These are phyloP conservation scores for Paramecium biaurelia DNA, from an alignment of 73 alveolate genomes.

Conservation along the genomic window DNA sequence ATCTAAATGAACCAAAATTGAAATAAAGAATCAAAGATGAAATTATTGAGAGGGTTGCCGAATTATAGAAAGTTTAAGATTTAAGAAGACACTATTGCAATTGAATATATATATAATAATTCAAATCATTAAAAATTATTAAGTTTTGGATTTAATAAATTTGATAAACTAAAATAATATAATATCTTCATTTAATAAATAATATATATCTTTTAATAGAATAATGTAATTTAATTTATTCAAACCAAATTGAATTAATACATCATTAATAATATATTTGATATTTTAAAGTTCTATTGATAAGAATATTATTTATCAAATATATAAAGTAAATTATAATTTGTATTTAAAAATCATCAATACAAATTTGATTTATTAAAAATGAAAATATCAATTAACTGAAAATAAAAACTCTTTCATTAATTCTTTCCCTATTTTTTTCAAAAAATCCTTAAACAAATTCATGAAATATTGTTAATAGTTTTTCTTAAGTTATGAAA, in stretches of 20 bases:
- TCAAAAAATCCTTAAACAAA: not conserved
- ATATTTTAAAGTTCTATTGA: not conserved
- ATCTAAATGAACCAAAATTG: constrained; percentile 58
- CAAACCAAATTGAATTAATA: too few species aligned
- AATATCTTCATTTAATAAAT: too few species aligned
- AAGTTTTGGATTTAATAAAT: not conserved
- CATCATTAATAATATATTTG: too few species aligned
- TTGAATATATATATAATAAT: not conserved
- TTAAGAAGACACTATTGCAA: constrained; percentile 50
- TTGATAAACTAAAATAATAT: too few species aligned
- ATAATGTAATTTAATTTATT: too few species aligned
- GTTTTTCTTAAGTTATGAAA: not conserved
- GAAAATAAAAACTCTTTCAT: not conserved
- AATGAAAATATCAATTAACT: not conserved
- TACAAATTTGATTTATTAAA: not conserved
- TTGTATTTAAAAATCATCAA: not conserved
- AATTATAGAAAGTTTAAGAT: constrained; percentile 71
- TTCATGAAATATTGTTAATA: not conserved
- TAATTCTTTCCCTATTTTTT: not conserved
- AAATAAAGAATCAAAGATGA: constrained; percentile 69
- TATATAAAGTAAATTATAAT: too few species aligned
- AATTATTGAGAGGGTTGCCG: constrained; percentile 76
- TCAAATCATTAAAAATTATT: not conserved
- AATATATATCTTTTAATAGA: too few species aligned
- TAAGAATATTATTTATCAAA: not conserved